Evolutionary conservation across 331 rosid species (phyloP), one percentile per base, ranked within the genome.

Genomic region (Quercus tomentella): DNA sequence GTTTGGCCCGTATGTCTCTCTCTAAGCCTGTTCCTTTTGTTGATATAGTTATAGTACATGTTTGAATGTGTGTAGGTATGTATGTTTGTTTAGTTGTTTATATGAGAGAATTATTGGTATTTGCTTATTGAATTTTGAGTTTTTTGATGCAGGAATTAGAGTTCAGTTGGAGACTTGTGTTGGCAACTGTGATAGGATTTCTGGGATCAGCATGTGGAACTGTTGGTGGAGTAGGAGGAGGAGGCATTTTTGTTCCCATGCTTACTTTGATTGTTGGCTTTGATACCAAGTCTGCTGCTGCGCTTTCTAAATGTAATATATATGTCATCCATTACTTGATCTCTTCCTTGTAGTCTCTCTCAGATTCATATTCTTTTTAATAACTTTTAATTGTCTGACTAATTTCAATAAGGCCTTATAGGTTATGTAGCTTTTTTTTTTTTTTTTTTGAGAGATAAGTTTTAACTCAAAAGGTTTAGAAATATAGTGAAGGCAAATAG

Each of bases 191-290:
- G 51, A 95, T 95, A 58, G 98, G 97, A n/a, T 92, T 95, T 76
- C 82, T 95, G 56, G 98, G 97, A 33, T 95, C 97, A 8, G 97
- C 97, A 10, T 95, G 93, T 78, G 98, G 98, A 54, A 91, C 97
- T 12, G 97, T 95, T 11, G 98, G 98, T 41, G 98, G 98, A 6
- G 92, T 95, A 0, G 98, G 98, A 35, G 98, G 98, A 3, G 98
- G 98, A 28, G 98, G 98, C 86, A 95, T 95, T 76, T 95, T 95
- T 61, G 98, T 95, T 62, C 98, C 98, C 23, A 95, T 92, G 97
- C 97, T 95, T 52, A 92, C 96, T 82, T 80, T 95, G 72, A 74
- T 95, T 71, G 80, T 91, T 67, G 97, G 97, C 3, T 95, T 95
- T 62, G 98, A 95, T 78, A 91, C 98, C 31, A 95, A 95, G 76